Base-by-base conservation (phyloP, 768 basidiomycete species). In the Lyophyllum semitale region DNA sequence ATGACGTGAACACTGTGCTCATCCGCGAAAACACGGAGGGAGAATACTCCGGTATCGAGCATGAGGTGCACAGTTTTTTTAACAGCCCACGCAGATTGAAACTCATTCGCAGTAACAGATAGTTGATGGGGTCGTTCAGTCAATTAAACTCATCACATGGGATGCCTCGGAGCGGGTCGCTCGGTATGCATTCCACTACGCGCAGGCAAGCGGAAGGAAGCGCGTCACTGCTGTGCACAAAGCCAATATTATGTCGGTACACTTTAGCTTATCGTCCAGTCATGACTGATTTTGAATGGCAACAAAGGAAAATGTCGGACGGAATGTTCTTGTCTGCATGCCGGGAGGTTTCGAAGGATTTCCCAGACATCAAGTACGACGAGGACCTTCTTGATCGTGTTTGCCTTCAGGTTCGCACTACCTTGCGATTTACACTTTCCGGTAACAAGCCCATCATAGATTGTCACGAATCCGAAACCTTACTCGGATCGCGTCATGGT, bases 1-100 rank as follows among this genome's bases (percentile, higher is more conserved):
- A 98, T 70, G 89, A 98, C 66, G 97, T 99, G 61, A 91, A 99
- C 79, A 95, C 93, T 23, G 95, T 98, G 49, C 79, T 99, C 62
- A 99, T 99, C 71, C 93, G 97, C 68, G 97, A 99, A 78, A 99
- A 99, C 74, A 99, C 97, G 8, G 97, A 99, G 75, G 97, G 97
- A 71, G 97, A 99, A 73, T 99, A 99, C 75, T 98, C 95, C 56
- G 97, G 97, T 63, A 98, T 99, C 63, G 97, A 99, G 74, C 97
- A 99, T 72, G 95, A 98, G 85, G 95, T 94, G 56, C 11, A 74
- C 51, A 51, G 52, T 29, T 35, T 8, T 29, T 30, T 40, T 46
- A 12, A 15, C 8, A 11, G 23, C n/a, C n/a, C n/a, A 23, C 17
- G 25, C 29, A 47, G 9, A 4, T 20, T 22, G 18, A 35, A 2